Evolutionary conservation across 2,329 filamentous ascomycete species (phyloP), one percentile per base, ranked within the genome.

Genomic region (Alternaria gaisen): DNA sequence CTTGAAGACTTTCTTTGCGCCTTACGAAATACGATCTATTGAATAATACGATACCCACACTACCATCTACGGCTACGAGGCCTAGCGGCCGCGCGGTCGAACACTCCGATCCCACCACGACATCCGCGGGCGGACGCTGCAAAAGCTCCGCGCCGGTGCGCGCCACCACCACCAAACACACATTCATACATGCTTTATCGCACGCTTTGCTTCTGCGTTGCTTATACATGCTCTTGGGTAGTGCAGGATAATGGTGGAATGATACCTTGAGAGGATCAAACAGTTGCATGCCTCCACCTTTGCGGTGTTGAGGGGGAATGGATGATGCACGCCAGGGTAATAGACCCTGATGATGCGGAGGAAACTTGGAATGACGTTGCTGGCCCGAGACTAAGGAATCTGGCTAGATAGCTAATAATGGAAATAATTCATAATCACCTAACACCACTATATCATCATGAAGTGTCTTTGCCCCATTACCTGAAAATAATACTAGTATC

Each of bases 251-350:
- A 46, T 8, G 55, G 51, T 50, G 58, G 61, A 41, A 53, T 28
- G 46, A 44, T 52, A 58, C 47, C 50, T 40, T 46, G 24, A 50
- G 30, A 52, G 53, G 50, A 51, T 50, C 46, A 50, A 11, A 44
- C 46, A 50, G 46, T 38, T 54, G 48, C 32, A 60, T 38, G 61
- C 60, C 62, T 65, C 61, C 62, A 65, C 61, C 64, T 44, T 58
- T 46, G 56, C 43, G 62, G 64, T 63, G 62, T 63, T 38, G 64
- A 63, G 62, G 64, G 60, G 58, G 61, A 60, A 65, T 56, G 53
- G 58, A 60, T 56, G 38, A 56, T 51, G 53, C 41, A 50, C 44
- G 42, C 56, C 53, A 51, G 46, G 52, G 56, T 44, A 16, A 57
- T 53, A 43, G 50, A 56, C 51, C 44, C 58, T 56, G 58, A 41